Conservation (phyloP, 2,329 filamentous ascomycete genomes). For the Acephala macrosclerotiorum region DNA sequence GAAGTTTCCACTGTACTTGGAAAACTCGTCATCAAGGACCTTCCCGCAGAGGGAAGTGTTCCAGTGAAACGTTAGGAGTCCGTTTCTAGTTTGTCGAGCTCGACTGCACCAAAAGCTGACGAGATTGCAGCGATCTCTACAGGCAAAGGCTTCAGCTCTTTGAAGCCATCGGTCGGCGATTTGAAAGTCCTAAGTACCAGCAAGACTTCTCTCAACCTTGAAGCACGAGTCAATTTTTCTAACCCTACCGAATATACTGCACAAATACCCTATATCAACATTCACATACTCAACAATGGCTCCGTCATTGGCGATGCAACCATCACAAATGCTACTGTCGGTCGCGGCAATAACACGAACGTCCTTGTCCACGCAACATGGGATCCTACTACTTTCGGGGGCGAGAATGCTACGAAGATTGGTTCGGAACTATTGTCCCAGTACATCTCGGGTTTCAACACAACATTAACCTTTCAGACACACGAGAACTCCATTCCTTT, state of each 20-base stretch:
- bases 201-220: constrained; percentile 72
- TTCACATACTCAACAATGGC: constrained; percentile 77
- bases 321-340: constrained; percentile 67
- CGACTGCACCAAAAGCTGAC: constrained; percentile 44
- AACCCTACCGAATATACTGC: constrained; percentile 92
- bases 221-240: constrained; percentile 80
- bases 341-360: constrained; percentile 75
- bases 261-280: constrained; percentile 78
- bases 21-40: constrained; percentile 78
- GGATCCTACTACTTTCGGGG: constrained; percentile 72
- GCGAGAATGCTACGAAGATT: constrained; percentile 63
- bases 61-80: constrained; percentile 90
- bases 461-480: constrained; percentile 75
- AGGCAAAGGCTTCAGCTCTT: constrained; percentile 53
- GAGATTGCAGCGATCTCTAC: constrained; percentile 63
- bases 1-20: constrained; percentile 84
- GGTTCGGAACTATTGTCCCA: constrained; percentile 81
- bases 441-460: constrained; percentile 89
- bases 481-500: constrained; percentile 77
- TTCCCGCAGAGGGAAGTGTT: constrained; percentile 86
- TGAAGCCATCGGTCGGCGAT: constrained; percentile 71
- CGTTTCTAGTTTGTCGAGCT: constrained; percentile 53
- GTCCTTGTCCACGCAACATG: constrained; percentile 74
- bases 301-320: constrained; percentile 79
- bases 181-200: constrained; percentile 78